Percentiles rank a stretch among this genome's conserved stretches.
phyloP scores from a whole-genome alignment of 192 early-diverging fungal genomes.

The Chytriomyces confervae region DNA sequence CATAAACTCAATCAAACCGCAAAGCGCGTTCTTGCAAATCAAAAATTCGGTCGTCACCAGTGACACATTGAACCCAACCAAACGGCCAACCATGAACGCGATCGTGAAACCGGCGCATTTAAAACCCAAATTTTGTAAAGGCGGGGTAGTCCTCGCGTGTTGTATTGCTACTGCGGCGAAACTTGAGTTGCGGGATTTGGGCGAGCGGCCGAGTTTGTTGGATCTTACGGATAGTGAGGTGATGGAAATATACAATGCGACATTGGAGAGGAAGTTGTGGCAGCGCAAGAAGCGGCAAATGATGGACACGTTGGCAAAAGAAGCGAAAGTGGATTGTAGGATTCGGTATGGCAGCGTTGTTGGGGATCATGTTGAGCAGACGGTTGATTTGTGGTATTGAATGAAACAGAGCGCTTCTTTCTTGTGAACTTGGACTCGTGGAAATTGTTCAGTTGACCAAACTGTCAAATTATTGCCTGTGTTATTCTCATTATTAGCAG shows the following conservation, averaged over 20 bases:
- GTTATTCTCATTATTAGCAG: too few species aligned
- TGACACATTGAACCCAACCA: not conserved
- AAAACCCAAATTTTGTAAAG: not conserved
- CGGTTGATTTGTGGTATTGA: constrained; percentile 7
- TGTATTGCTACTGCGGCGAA: constrained; percentile 1
- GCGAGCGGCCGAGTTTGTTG: not conserved
- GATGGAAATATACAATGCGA: constrained; percentile 4
- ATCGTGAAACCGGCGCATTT: not conserved
- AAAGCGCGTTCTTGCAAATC: not conserved
- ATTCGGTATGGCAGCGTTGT: constrained; percentile 15
- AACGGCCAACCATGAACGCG: not conserved
- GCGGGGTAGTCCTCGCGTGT: constrained; percentile 10
- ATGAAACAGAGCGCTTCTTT: not conserved
- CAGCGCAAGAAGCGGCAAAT: not conserved
- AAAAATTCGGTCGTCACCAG: not conserved
- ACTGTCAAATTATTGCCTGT: too few species aligned
- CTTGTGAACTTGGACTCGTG: too few species aligned
- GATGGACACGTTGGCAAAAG: not conserved
- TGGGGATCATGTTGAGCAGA: constrained; percentile 15
- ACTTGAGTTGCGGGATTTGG: constrained; percentile 13
- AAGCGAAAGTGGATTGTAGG: constrained; percentile 19
- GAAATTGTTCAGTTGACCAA: too few species aligned
- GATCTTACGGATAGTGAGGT: constrained; percentile 22
- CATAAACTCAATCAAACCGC: not conserved
- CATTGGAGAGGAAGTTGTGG: constrained; percentile 17